Base-by-base conservation (phyloP, 192 early-diverging fungal species). In the Coemansia reversa region DNA sequence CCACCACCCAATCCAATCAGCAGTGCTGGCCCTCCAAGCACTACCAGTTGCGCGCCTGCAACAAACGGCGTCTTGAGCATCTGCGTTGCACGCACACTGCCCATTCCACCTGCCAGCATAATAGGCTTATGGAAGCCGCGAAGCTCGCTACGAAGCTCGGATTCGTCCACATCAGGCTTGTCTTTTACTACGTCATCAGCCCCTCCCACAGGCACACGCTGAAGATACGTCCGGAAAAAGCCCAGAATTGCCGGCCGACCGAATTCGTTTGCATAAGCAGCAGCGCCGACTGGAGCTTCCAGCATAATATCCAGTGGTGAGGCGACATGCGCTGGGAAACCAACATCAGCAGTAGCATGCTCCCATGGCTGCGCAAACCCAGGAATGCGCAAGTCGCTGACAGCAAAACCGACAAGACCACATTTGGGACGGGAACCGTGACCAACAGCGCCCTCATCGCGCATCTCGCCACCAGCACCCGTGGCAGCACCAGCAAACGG, bases 181-280 rank as follows among this genome's bases (percentile, higher is more conserved):
- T 55, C 20, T 42, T 22, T 5, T 20, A 11, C 65, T 29, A 24
- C 28, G 18, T 48, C 58, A 45, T 19, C 23, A 32, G 66, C 70
- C 49, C 50, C 39, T 5, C 57, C 66, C 7, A 52, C 60, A 0
- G 78, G 78, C 47, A 81, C 73, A 0, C 73, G 69, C 73, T 72
- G 69, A 58, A 87, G 82, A 81, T 92, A 94, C 1, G 96, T 98
- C 73, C 98, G 90, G 88, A 99, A 99, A 84, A 93, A 99, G 27
- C 98, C 98, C 25, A 91, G 86, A 54, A 99, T 83, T 27, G 88
- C 88, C 5, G 98, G 98, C 20, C 98, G 86, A 50, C 98, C 98
- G 72, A 98, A 99, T 81, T 99, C 98, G 69, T 99, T 98, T 86
- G 95, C 96, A 85, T 97, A 99, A 12, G 95, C 94, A n/a, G 94